Base-by-base conservation (phyloP, 805 yeast species). In the Danielia oregonensis region DNA sequence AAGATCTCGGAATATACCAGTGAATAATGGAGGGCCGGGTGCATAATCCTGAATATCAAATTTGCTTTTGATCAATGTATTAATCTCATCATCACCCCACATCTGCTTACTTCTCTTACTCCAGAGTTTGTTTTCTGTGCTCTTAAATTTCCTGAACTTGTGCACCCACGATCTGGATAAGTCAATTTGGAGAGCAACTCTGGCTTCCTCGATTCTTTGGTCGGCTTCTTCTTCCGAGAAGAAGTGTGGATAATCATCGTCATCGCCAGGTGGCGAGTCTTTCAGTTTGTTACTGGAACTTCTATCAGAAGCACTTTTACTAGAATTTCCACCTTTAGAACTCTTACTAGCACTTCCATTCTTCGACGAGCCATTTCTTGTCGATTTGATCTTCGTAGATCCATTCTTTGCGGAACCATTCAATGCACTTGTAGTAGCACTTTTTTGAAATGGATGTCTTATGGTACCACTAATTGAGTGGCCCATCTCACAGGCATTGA, bases 51-150 rank as follows among this genome's bases (percentile, higher is more conserved):
- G 49, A 14, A 67, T 60, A 19, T 61, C 59, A 38, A 51, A 67
- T 40, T 63, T 63, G 6, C 56, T 55, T 15, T 46, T 43, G 15
- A 66, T 55, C 4, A 50, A 36, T 9, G 58, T 55, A 35, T 42
- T 56, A 24, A 67, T 49, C 4, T 36, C 42, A 17, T 65, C 72
- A 2, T 45, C 42, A 2, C 66, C 69, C 69, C 69, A 67, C 2
- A 54, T 52, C 13, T 48, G 42, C 5, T 44, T 46, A 24, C 47
- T 33, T 28, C 63, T 48, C 13, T 41, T 32, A 21, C 38, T 44
- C 68, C 68, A 63, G 6, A 40, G 42, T 6, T 46, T 38, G 13
- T 45, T 33, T 33, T 59, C 53, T 6, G 46, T 44, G 6, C 31
- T 22, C 13, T 55, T 47, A 44, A 58, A 65, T 17, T 45, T 42